Evolutionary conservation across 495 filamentous ascomycete species (phyloP), one percentile per base, ranked within the genome.

Genomic region (Aspergillus kassunensis): DNA sequence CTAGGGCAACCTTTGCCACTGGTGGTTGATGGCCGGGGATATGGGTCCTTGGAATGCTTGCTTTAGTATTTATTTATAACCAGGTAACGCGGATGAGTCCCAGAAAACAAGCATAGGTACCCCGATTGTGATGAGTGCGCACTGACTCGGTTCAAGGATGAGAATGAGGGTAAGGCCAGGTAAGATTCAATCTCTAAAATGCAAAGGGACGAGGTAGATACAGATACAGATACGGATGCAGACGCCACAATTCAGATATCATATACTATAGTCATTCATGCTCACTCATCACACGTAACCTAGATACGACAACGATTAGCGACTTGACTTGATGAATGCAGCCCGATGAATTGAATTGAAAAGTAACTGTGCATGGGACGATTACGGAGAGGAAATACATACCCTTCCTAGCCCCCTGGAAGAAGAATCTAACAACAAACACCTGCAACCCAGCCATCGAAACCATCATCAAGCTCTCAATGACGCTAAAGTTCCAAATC

Each of bases 371-470:
- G n/a, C n/a, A n/a, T n/a, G n/a, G n/a, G n/a, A n/a, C 15, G 13
- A 12, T 30, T 3, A 15, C 1, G 15, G 2, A 5, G 7, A 29
- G n/a, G 43, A 1, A 40, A 15, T 44, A 75, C 79, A 52, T 67
- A 84, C 84, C 84, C 75, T 87, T 87, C 68, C 84, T 68, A 12
- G 84, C 84, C n/a, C 84, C 91, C 76, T 96, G 92, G 80, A 98
- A 97, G 72, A 98, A 98, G 83, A 97, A 97, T 51, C 90, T 74
- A 57, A 99, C 95, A 62, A 99, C 85, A 64, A 99, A 97, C 25
- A 99, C 95, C 75, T 99, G 95, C 65, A 99, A 72, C 25, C 83
- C 91, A 21, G 91, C 93, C 95, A 99, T 99, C 35, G 85, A 86
- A 55, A 97, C 80, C 80, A 97, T 93, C 82, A 97, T 83, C 54